Base-by-base conservation (phyloP, 1,139 yeast genomes). In the Suzukiozyma palmioleophila region DNA sequence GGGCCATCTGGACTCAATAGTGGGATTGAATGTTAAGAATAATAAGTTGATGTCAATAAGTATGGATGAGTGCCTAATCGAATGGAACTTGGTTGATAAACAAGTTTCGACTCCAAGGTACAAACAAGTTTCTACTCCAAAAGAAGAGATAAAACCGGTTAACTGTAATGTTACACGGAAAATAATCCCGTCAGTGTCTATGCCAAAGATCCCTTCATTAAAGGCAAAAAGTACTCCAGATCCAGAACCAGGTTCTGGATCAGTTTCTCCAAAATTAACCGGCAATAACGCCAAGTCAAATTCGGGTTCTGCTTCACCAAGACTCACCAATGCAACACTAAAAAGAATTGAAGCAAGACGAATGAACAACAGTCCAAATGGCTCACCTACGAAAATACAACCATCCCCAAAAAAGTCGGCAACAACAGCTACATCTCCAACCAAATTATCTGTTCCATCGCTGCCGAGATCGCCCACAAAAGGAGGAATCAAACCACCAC, bases 1-100 rank as follows among this genome's bases (percentile, higher is more conserved):
- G 84, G 90, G 85, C 0, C 88, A 81, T 48, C 77, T 82, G 47
- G 87, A 80, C 35, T 59, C 73, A 1, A 66, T 80, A 7, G 52
- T 75, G 3, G 74, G 75, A 0, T 48, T 82, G 11, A 48, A 61
- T 2, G 48, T 58, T 27, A 39, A 46, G 2, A 47, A 45, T 8
- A 55, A 57, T 15, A 53, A 49, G 3, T 51, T 76, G 27, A 47
- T 74, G 1, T 64, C 79, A 0, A 59, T 75, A 15, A 71, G 80
- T 16, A 59, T 59, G 8, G 80, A 73, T 47, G 82, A 81, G 0
- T 76, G 82, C 48, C 49, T 76, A 37, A 75, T 77, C 41, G 54
- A 53, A n/a, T 77, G 82, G 82, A 52, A 46, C 15, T 36, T 64
- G 6, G 41, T 44, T 2, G 46, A 45, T 39, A 41, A 22, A 13